Base-by-base conservation (phyloP, 2,329 filamentous ascomycete genomes). In the Dryadomyces quercivorus region DNA sequence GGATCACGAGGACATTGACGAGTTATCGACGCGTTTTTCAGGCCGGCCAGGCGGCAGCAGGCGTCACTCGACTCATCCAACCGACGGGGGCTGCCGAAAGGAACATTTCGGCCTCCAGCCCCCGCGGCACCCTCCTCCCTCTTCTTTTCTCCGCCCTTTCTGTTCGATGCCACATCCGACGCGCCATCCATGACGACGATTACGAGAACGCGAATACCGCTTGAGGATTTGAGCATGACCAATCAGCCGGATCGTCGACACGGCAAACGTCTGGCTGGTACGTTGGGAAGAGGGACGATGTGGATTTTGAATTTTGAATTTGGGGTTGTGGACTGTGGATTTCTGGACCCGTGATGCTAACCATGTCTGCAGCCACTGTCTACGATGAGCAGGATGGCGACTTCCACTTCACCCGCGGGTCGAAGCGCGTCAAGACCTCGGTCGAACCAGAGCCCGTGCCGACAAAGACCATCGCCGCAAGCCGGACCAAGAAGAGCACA, bases 381-480 rank as follows among this genome's bases (percentile, higher is more conserved):
- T 85, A 84, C 62, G 84, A 88, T 62, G 86, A 91, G 67, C 79
- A 86, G 63, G 83, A 87, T 71, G 86, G 86, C 62, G 87, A 87
- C 59, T 91, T 91, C 62, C 74, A 81, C 56, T 91, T 90, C 66
- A 81, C 83, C 59, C 80, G 86, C 61, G 82, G 77, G 58, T 74
- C 82, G 12, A 86, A 86, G 64, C 71, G 79, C 63, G 74, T 75
- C 57, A 88, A 85, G 69, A 76, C 78, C 46, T 74, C 75, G 56
- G 65, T 69, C 20, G 68, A 72, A 49, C 69, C 72, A 10, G 66
- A 68, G 26, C 61, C 66, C 1, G 46, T 45, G 36, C 26, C 36
- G 36, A 40, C 64, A 47, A 64, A 67, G 43, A 49, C 21, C 34
- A 16, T 52, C 3, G 42, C 36, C 16, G 38, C 50, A 34, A 42